Conservation (phyloP, 257 asterid genomes). For the Jaltomata sinuosa region DNA sequence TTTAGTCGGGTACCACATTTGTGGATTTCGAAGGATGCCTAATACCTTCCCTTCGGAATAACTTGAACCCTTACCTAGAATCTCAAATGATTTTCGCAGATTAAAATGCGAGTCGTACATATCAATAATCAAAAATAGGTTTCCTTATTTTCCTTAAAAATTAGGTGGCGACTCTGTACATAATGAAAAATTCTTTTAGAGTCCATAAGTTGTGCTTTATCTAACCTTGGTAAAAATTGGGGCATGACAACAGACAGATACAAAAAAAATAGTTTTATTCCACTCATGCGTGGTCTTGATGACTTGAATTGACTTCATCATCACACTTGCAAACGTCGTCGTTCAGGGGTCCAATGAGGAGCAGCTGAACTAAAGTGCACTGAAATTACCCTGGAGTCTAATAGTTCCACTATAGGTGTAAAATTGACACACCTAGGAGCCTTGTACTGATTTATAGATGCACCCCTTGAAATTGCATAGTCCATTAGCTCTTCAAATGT, state of each 20-base stretch:
- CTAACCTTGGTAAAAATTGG: too few relatives aligned
- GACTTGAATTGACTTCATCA: background rate
- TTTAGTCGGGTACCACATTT: too few relatives aligned
- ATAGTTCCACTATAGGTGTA: conserved; percentile 56
- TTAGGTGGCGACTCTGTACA: too few relatives aligned
- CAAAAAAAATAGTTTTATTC: background rate
- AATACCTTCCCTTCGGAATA: too few relatives aligned
- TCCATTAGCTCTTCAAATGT: conserved; percentile 86
- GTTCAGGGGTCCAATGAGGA: conserved; percentile 57
- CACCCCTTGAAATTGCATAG: conserved; percentile 68
- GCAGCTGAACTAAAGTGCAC: conserved; percentile 49
- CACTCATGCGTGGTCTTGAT: background rate
- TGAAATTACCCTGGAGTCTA: conserved; percentile 53
- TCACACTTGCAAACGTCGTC: conserved; percentile 7
- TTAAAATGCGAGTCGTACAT: too few relatives aligned
- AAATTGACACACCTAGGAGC: conserved; percentile 76
- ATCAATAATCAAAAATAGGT: too few relatives aligned
- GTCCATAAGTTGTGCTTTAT: too few relatives aligned
- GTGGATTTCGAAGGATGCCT: too few relatives aligned
- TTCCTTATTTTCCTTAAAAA: too few relatives aligned
- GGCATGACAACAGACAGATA: background rate
- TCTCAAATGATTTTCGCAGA: too few relatives aligned
- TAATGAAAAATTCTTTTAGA: too few relatives aligned
- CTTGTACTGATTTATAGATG: conserved; percentile 79
- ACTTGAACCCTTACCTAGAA: too few relatives aligned